Percentiles rank a stretch among this genome's conserved stretches.
Conservation (phyloP, 1,284 basidiomycete species). For the Pascua sp. region DNA sequence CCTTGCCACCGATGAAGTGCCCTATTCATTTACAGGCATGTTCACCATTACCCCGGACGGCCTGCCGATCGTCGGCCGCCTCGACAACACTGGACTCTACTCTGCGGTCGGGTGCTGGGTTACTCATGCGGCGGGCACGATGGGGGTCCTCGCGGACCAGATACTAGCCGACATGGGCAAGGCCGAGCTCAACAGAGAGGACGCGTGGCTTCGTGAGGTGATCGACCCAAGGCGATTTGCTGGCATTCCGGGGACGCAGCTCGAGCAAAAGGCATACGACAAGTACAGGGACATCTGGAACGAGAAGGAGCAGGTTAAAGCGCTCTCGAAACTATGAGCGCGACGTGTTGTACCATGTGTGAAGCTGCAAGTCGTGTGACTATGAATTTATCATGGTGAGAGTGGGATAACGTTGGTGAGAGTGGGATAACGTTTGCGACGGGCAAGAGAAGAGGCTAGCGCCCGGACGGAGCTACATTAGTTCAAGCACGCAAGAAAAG, state of each 20-base stretch:
- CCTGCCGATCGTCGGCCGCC: constrained; percentile 24
- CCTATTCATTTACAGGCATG: constrained; percentile 24
- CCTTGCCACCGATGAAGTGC: not conserved
- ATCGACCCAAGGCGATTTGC: constrained; percentile 36
- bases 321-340: not conserved
- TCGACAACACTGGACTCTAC: constrained; percentile 1
- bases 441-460: too few relatives aligned
- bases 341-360: too few relatives aligned
- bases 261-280: constrained; percentile 14
- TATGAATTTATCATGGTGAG: too few relatives aligned
- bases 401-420: too few relatives aligned
- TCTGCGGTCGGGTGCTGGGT: constrained; percentile 27
- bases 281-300: constrained; percentile 32
- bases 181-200: not conserved
- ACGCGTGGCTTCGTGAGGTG: constrained; percentile 12
- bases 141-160: constrained; percentile 22
- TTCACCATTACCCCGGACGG: constrained; percentile 34
- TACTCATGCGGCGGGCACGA: constrained; percentile 27
- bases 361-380: too few relatives aligned
- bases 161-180: constrained; percentile 12
- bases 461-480: too few relatives aligned
- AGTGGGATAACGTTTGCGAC: too few relatives aligned
- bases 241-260: constrained; percentile 1
- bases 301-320: constrained; percentile 12
- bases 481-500: too few relatives aligned